Base-by-base conservation (phyloP, 306 rosid genomes). In the Sicyos edulis region DNA sequence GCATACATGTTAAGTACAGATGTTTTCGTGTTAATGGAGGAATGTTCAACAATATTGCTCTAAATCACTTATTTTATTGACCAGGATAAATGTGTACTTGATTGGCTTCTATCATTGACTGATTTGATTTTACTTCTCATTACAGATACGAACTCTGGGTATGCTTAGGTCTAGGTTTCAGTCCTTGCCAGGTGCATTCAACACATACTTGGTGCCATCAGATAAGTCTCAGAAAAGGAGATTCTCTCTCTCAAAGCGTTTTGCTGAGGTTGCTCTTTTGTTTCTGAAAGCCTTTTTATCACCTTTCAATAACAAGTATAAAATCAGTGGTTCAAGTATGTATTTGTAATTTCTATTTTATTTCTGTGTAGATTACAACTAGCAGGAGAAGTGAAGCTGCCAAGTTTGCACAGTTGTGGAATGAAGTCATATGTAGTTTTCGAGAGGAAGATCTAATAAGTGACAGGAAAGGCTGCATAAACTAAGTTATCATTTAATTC, bases 341-440 rank as follows among this genome's bases (percentile, higher is more conserved):
- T 29, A 65, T 72, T 56, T 54, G 71, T 57, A 78, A 77, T 74
- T 49, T 21, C 60, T 78, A 42, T 82, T 78, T 72, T 17, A 44
- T 74, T 52, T 54, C 65, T 75, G 79, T 62, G 44, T 76, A 93
- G 99, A 81, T 91, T 81, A 78, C 96, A 10, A 73, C 97, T 17
- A 88, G 90, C 85, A 87, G 87, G 83, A 90, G 96, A 83, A 87
- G 88, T 85, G 99, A 93, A 83, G 99, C 99, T 78, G 96, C 99
- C 49, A 93, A 93, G 73, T 93, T 93, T 82, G 95, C 99, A 74
- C 99, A 93, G 73, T 60, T 93, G 77, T 93, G 97, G 97, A 93
- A 93, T 76, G 97, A 91, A 88, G 79, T 93, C 74, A 93, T 93
- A 67, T 87, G 97, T 81, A 91, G 99, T 86, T 93, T 88, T 78